Conservation (phyloP, 768 basidiomycete species). For the Sutorius australiensis region DNA sequence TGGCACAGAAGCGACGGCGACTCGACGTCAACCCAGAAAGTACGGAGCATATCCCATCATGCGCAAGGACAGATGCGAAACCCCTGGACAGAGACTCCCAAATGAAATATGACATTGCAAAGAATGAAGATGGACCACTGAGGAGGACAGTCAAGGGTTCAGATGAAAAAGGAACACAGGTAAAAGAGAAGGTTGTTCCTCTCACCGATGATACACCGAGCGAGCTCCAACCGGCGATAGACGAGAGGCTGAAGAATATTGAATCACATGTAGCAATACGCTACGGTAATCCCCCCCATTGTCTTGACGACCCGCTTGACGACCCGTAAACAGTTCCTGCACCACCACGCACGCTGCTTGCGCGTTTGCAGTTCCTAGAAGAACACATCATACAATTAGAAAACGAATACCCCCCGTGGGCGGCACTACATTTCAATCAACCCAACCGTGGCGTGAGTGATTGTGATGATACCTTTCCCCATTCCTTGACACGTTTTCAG, state of each 20-base stretch:
- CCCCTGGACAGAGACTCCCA: constrained; percentile 68
- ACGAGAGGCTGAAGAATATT: constrained; percentile 61
- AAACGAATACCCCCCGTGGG: constrained; percentile 84
- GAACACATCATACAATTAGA: constrained; percentile 75
- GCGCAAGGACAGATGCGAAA: constrained; percentile 73
- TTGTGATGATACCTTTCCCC: neutral
- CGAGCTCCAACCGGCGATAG: constrained; percentile 53
- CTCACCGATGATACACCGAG: constrained; percentile 34
- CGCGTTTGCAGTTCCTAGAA: constrained; percentile 67
- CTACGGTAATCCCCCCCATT: constrained; percentile 51
- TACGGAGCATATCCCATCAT: constrained; percentile 44
- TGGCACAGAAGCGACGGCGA: constrained; percentile 51
- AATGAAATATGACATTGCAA: constrained; percentile 87
- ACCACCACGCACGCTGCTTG: constrained; percentile 58
- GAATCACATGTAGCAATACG: constrained; percentile 71
- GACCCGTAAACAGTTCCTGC: constrained; percentile 53
- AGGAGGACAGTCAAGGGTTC: constrained; percentile 49
- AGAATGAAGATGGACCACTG: constrained; percentile 75
- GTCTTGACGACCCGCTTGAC: constrained; percentile 1
- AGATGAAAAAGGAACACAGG: constrained; percentile 8
- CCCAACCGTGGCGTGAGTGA: constrained; percentile 70
- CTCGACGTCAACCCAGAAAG: constrained; percentile 35
- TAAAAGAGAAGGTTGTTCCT: constrained; percentile 9
- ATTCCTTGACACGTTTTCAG: constrained; percentile 33
- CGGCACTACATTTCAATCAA: constrained; percentile 84